Evolutionary conservation across 345 rosid species (phyloP), one percentile per base, ranked within the genome.

Genomic region (Clausena lansium): DNA sequence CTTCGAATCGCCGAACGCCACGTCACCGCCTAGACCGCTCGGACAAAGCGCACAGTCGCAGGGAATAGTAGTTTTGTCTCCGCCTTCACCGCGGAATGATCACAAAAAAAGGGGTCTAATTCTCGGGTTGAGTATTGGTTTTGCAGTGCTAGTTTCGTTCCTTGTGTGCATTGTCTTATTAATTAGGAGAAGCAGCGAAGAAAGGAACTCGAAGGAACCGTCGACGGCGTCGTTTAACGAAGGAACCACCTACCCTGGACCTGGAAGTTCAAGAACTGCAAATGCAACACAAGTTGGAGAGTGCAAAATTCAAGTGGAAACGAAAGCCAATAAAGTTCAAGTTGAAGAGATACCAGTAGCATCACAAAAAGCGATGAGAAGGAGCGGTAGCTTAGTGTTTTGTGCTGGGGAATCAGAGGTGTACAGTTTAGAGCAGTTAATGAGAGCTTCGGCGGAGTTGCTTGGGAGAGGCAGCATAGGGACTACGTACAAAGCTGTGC

Each of bases 391-490:
- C 79, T 74, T 95, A 55, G 88, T 91, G 57, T 88, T 89, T 65
- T 88, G 91, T 35, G 84, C 83, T 14, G 91, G 88, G 38, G 90
- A 82, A 75, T 67, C 80, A 4, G 86, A 84, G 24, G 74, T 84
- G 30, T 96, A 94, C 64, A 88, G 88, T 7, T 38, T 96, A 54
- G 97, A 96, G 82, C 97, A 94, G 87, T 82, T 92, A 54, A 92
- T 94, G 99, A 80, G 91, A 77, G 98, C 93, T 28, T 96, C 99
- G 1, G 99, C 99, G 4, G 99, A 94, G 91, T 79, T 96, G 70
- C 76, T 94, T 4, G 99, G 99, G 41, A 89, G 99, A 81, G 99
- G 99, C 10, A 84, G 88, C 0, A 81, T 93, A 4, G 97, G 97
- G 76, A 93, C 94, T 0, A 92, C 97, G 24, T 96, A 92, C 73